A percentile compares a stretch with the other conserved stretches of the same genome.
Conservation (phyloP, 306 rosid species). For the Oemleria cerasiformis region DNA sequence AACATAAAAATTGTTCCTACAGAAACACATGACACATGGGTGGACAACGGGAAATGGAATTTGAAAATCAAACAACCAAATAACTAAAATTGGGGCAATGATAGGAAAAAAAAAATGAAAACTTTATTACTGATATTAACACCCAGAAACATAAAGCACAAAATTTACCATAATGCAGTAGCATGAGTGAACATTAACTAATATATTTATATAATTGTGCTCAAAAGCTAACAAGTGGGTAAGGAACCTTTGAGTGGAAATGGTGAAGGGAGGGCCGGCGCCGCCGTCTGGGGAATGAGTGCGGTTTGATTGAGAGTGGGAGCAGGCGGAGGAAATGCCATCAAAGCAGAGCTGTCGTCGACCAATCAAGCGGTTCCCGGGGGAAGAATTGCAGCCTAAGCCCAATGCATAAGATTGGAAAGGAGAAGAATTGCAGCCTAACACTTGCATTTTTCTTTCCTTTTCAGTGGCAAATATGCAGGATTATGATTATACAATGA, state of each 20-base stretch:
- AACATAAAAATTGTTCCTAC: background rate
- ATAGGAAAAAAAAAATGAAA: background rate
- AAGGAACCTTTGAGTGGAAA: slow-evolving; percentile 54
- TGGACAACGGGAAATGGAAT: no score
- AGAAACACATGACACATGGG: no score
- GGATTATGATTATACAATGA: no score
- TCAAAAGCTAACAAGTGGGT: background rate
- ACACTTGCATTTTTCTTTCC: slow-evolving; percentile 45
- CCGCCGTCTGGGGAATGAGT: slow-evolving; percentile 28
- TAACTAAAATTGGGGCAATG: background rate
- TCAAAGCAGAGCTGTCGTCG: slow-evolving; percentile 66
- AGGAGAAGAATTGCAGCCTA: slow-evolving; percentile 50
- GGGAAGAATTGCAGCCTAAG: slow-evolving; percentile 2
- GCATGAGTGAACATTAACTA: background rate
- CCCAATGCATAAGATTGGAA: slow-evolving; percentile 26
- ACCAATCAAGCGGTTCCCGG: slow-evolving; percentile 40
- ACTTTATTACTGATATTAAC: background rate
- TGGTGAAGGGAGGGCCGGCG: slow-evolving; percentile 34
- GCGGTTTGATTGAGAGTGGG: slow-evolving; percentile 37
- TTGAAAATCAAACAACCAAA: no score
- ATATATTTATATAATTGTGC: background rate
- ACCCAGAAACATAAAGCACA: background rate
- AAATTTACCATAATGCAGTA: background rate
- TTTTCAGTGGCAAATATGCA: no score
- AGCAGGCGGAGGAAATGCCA: slow-evolving; percentile 59